These are phyloP conservation scores for Neurospora sp. DNA, from an alignment of 495 filamentous ascomycete genomes.

Conservation along the genomic window DNA sequence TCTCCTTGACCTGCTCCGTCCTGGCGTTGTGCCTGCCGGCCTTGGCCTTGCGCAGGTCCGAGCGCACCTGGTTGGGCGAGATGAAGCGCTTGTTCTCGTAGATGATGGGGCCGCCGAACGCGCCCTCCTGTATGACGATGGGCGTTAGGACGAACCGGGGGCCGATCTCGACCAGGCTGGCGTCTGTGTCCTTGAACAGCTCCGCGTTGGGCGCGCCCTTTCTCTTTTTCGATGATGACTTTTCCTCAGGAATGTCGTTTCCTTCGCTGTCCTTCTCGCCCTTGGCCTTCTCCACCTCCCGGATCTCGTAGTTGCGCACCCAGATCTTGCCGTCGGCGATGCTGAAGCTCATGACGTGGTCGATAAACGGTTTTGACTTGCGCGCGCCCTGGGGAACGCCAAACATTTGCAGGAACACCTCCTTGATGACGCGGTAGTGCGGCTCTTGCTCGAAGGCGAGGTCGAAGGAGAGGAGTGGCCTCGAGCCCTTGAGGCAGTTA, in stretches of 20 bases:
- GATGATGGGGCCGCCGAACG: constrained; percentile 92
- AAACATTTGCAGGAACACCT: constrained; percentile 85
- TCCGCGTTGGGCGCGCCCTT: constrained; percentile 21
- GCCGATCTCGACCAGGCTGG: constrained; percentile 86
- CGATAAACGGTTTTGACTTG: constrained; percentile 90
- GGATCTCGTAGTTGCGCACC: constrained; percentile 90
- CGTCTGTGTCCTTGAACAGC: constrained; percentile 48
- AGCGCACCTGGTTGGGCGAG: constrained; percentile 84
- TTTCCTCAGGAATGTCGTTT: constrained; percentile 12
- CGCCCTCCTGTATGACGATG: constrained; percentile 89
- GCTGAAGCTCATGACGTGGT: constrained; percentile 90
- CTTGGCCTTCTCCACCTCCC: constrained; percentile 61
- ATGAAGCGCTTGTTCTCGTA: constrained; percentile 99
- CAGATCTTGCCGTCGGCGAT: constrained; percentile 93
- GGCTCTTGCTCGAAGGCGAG: constrained; percentile 67
- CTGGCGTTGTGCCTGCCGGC: constrained; percentile 65
- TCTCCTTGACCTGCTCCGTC: constrained; percentile 61
- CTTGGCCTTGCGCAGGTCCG: constrained; percentile 64
- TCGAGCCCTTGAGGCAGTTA: constrained; percentile 89
- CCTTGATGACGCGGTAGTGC: constrained; percentile 64
- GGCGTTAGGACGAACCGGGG: constrained; percentile 92
- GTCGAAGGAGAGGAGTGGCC: constrained; percentile 94
- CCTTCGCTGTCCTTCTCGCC: constrained; percentile 23
- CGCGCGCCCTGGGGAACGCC: constrained; percentile 81
- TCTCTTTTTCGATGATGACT: constrained; percentile 17